Evolutionary conservation across 1,284 basidiomycete species (phyloP).

Genomic region (Cutaneotrichosporon spelunceum): DNA sequence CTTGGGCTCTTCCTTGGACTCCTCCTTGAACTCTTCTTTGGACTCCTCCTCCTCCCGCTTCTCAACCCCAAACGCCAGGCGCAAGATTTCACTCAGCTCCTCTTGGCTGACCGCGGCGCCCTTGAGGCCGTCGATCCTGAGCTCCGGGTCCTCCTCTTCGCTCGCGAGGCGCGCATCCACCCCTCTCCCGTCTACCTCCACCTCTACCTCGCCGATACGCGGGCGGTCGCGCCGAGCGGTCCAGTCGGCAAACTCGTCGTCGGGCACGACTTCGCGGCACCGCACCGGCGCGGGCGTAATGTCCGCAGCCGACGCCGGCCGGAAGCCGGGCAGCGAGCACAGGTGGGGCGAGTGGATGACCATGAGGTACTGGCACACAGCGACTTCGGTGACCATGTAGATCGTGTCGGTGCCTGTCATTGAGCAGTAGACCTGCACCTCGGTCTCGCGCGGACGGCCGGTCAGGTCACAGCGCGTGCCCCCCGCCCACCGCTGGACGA

Average conservation of each 20-base stretch:
- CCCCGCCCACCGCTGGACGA: conserved; percentile 81
- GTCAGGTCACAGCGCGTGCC: conserved; percentile 91
- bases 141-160: background rate
- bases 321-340: conserved; percentile 86
- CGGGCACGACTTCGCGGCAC: conserved; percentile 46
- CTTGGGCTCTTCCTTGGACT: conserved; percentile 10
- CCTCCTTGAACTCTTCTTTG: background rate
- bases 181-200: background rate
- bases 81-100: background rate
- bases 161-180: conserved; percentile 4
- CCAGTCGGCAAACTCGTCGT: conserved; percentile 39
- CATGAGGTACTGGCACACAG: conserved; percentile 81
- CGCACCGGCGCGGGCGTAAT: conserved; percentile 39
- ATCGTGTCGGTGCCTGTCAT: conserved; percentile 76
- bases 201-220: background rate
- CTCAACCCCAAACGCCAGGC: background rate
- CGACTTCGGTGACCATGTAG: conserved; percentile 84
- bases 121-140: conserved; percentile 4
- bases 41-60: conserved; percentile 10
- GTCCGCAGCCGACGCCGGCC: conserved; percentile 56
- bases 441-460: conserved; percentile 73
- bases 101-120: background rate
- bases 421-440: conserved; percentile 96
- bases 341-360: conserved; percentile 89
- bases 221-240: background rate